Evolutionary conservation across 208 protist genomes (phyloP).

Genomic region (Trypanosoma melophagium): DNA sequence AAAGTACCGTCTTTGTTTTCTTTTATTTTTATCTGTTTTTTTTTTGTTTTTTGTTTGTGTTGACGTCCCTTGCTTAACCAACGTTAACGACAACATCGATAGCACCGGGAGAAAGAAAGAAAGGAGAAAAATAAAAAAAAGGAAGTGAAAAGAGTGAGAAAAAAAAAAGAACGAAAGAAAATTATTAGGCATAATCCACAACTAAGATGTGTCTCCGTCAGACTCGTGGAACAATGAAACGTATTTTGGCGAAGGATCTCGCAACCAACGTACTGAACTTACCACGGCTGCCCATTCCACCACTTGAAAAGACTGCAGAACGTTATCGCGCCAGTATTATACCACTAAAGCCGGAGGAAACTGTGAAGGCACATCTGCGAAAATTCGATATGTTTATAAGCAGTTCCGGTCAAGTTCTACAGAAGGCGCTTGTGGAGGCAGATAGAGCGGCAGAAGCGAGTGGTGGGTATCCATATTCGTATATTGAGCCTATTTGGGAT

Average conservation of each 20-base stretch:
- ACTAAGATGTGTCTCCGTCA: neutral
- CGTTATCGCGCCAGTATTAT: constrained; percentile 59
- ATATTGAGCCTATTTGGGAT: constrained; percentile 66
- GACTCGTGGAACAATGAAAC: constrained; percentile 48
- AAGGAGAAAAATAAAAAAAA: constrained; percentile 4
- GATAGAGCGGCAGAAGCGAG: constrained; percentile 47
- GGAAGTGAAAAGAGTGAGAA: constrained; percentile 2
- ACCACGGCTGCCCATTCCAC: constrained; percentile 75
- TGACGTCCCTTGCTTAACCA: neutral
- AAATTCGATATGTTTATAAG: constrained; percentile 73
- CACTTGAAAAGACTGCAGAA: constrained; percentile 50
- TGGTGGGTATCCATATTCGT: constrained; percentile 59
- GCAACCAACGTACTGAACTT: constrained; percentile 74
- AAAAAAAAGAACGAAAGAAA: constrained; percentile 5
- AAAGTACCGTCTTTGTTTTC: constrained; percentile 10
- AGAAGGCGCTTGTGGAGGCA: constrained; percentile 62
- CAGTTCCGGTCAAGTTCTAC: constrained; percentile 48
- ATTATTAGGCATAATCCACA: constrained; percentile 1
- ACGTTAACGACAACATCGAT: neutral
- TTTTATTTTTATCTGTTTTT: neutral
- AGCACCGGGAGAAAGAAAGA: neutral
- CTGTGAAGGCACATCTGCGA: constrained; percentile 48
- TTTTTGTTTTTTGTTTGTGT: constrained; percentile 7
- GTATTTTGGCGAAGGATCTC: constrained; percentile 51
- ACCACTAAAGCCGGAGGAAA: constrained; percentile 60